Conservation (phyloP, 2,329 filamentous ascomycete species). For the Fusarium oxysporum region DNA sequence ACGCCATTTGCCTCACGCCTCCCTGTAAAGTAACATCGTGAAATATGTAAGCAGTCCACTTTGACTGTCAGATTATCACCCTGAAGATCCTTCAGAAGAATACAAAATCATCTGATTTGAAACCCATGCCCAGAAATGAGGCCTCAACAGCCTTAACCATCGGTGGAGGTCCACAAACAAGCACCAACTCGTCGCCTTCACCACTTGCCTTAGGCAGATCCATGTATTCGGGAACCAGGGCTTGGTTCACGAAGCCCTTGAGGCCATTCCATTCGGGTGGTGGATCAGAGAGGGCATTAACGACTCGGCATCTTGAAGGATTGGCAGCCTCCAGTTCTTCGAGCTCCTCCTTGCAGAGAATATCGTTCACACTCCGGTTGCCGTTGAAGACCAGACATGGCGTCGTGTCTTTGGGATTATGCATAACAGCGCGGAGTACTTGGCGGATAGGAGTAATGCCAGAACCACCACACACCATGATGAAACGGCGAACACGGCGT, state of each 20-base stretch:
- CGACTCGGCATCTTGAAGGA: constrained; percentile 68
- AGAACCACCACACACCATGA: constrained; percentile 91
- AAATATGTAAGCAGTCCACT: background rate
- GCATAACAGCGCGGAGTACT: constrained; percentile 75
- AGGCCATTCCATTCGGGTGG: constrained; percentile 74
- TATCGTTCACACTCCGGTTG: constrained; percentile 82
- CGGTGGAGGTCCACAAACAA: constrained; percentile 82
- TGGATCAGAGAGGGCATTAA: constrained; percentile 77
- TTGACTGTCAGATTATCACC: background rate
- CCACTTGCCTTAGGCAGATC: constrained; percentile 51
- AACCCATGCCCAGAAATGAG: constrained; percentile 69
- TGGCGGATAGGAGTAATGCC: constrained; percentile 94
- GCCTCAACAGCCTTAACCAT: constrained; percentile 76
- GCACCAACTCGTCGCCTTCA: constrained; percentile 68
- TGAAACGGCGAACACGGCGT: constrained; percentile 72
- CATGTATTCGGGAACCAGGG: constrained; percentile 71
- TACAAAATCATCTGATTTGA: constrained; percentile 57
- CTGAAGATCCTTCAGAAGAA: constrained; percentile 38
- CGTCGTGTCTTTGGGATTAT: constrained; percentile 71
- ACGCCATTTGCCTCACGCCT: constrained; percentile 1
- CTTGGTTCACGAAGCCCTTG: constrained; percentile 73
- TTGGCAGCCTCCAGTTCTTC: constrained; percentile 70
- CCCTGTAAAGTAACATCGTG: background rate
- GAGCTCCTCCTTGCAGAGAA: constrained; percentile 81
- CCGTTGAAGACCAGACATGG: constrained; percentile 80